Evolutionary conservation across 2,329 filamentous ascomycete genomes (phyloP), one percentile per base, ranked within the genome.

Genomic region (Fusarium pininemorale): DNA sequence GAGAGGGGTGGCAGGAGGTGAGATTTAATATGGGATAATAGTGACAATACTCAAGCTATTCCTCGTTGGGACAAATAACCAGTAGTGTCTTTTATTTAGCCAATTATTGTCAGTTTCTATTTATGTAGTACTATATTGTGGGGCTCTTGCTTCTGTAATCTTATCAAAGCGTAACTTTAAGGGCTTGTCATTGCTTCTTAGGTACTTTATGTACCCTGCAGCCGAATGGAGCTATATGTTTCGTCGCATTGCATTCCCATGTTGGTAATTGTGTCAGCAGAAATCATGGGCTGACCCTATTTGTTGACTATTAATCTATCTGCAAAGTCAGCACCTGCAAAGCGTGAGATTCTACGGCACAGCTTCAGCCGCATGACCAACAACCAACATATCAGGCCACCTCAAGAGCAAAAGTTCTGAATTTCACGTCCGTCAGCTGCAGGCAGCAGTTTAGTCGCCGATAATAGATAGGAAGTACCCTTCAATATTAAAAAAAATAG

Each of bases 401-500:
- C 18, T n/a, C 3, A 0, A 32, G 9, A 4, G 8, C 12, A n/a
- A 30, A 12, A n/a, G 15, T n/a, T 6, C 47, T 7, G 20, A 50
- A 0, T 4, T n/a, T n/a, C 14, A 4, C 28, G 22, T n/a, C 47
- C 7, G 10, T n/a, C 47, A 30, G 47, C 10, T 32, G 4, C 28
- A 50, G 28, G 28, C 28, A 55, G 16, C 26, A 16, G 13, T 28
- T 0, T 0, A 41, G 13, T 3, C 4, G 7, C 20, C 22, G 10
- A 28, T 18, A 7, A 30, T 30, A n/a, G 0, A 12, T 4, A 11
- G 0, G 7, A 20, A 16, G 3, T 11, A 5, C 7, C 3, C 24
- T 6, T 38, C 3, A 13, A 9, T 22, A 22, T 11, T 16, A 1
- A 32, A 22, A 32, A 22, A 37, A 3, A n/a, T 9, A 12, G 0